Base-by-base conservation (phyloP, 2,329 filamentous ascomycete species). In the Fusarium sarcochroum region DNA sequence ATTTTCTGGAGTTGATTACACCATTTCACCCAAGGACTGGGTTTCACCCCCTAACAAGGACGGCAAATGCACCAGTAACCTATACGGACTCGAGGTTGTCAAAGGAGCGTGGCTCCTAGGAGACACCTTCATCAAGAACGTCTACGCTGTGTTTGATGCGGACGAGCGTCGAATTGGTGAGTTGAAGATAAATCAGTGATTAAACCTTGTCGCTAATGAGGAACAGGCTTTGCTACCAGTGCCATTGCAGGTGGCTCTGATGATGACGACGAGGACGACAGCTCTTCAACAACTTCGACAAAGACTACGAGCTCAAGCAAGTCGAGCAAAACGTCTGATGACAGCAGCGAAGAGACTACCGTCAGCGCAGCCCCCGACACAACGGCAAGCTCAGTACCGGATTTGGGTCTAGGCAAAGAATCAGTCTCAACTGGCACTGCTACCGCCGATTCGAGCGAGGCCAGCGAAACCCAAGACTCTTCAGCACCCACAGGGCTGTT, bases 71-170 rank as follows among this genome's bases (percentile, higher is more conserved):
- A 85, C 87, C 18, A 94, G 92, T 76, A 94, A 92, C 72, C 87
- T 97, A 35, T 90, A 93, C 53, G 92, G 91, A 3, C 85, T 89
- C 25, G 86, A 91, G 75, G 88, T 92, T 15, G 89, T 93, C 46
- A 80, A 84, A 1, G 84, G 82, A 71, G 72, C 89, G 27, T 97
- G 93, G 93, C 83, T 97, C n/a, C 79, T 97, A 1, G 94, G 94
- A 3, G 93, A 94, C 69, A 88, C 91, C 1, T 97, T 97, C 73
- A 80, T 97, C 64, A 97, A 97, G 82, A 97, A 97, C 71, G 93
- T 97, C 17, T 97, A 97, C 76, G 84, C 89, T 2, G 90, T 96
- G 23, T 97, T 97, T 76, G 94, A 97, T 77, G 88, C 87, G 53
- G 93, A 95, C 66, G 75, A 89, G 68, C 80, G 78, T 42, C 86